Evolutionary conservation across 306 rosid species (phyloP).

Genomic region (Cicer pinnatifidum): DNA sequence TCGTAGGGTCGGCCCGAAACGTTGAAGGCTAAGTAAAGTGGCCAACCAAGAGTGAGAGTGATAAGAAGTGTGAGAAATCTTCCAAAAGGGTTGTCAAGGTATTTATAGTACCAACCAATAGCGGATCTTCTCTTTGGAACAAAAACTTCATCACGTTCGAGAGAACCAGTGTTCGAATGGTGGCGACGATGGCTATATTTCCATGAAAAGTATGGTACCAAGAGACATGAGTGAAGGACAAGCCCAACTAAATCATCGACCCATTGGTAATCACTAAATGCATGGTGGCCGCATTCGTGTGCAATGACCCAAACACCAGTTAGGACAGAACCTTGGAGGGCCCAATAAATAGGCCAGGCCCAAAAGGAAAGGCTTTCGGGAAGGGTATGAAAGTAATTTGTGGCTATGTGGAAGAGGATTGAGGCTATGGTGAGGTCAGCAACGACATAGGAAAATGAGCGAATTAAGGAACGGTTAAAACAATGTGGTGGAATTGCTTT

Average conservation of each 20-base stretch:
- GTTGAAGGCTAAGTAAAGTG: conserved; percentile 72
- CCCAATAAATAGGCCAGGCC: conserved; percentile 72
- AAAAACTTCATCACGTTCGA: conserved; percentile 80
- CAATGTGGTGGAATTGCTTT: conserved; percentile 79
- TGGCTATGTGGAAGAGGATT: conserved; percentile 51
- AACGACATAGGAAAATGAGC: conserved; percentile 67
- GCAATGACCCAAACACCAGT: conserved; percentile 90
- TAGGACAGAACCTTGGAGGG: conserved; percentile 62
- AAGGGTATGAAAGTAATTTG: conserved; percentile 53
- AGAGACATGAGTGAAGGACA: conserved; percentile 65
- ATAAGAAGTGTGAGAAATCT: conserved; percentile 50
- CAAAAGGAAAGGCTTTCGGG: conserved; percentile 47
- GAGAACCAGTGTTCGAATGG: conserved; percentile 84
- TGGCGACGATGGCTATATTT: conserved; percentile 87
- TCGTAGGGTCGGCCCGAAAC: conserved; percentile 68
- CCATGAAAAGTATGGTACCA: conserved; percentile 87
- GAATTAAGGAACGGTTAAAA: conserved; percentile 65
- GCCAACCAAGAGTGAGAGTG: conserved; percentile 76
- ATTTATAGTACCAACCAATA: conserved; percentile 57
- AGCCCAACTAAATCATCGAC: conserved; percentile 73
- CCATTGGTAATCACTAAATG: conserved; percentile 72
- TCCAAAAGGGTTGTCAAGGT: conserved; percentile 71
- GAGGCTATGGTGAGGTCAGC: conserved; percentile 59
- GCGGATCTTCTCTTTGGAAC: conserved; percentile 66
- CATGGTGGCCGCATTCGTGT: conserved; percentile 59